phyloP scores from a whole-genome alignment of 2,329 filamentous ascomycete species.

The Shiraia bambusicola region DNA sequence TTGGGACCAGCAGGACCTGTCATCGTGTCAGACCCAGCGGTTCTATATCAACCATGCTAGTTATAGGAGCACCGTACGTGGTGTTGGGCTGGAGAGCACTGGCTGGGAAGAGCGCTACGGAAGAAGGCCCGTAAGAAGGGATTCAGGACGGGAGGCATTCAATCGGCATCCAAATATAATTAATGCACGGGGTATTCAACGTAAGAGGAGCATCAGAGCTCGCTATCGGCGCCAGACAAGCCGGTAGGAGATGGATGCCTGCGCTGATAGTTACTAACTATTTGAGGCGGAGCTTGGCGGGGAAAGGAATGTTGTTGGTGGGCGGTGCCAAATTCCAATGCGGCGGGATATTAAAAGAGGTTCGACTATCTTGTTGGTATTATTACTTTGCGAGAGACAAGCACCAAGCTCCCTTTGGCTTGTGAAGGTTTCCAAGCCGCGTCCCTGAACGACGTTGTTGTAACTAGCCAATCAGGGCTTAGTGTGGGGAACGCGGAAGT shows the following conservation, averaged over 20 bases:
- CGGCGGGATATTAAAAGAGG: constrained; percentile 5
- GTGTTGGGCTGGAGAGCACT: constrained; percentile 89
- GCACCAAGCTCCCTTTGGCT: constrained; percentile 17
- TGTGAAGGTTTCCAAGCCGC: constrained; percentile 23
- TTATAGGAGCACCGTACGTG: constrained; percentile 58
- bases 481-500: constrained; percentile 12
- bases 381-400: constrained; percentile 6
- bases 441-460: constrained; percentile 15
- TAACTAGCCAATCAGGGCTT: constrained; percentile 12
- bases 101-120: constrained; percentile 85
- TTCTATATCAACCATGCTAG: background rate
- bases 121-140: constrained; percentile 98
- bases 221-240: constrained; percentile 22
- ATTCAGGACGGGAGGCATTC: constrained; percentile 94
- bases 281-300: constrained; percentile 17
- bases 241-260: constrained; percentile 28
- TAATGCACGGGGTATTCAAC: constrained; percentile 14
- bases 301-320: constrained; percentile 3
- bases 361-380: too few relatives aligned
- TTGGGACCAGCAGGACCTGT: constrained; percentile 82
- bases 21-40: constrained; percentile 6
- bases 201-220: constrained; percentile 33
- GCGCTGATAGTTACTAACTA: constrained; percentile 13
- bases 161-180: constrained; percentile 49
- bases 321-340: background rate